Percentiles rank a stretch among this genome's conserved stretches.
phyloP scores from a whole-genome alignment of 805 yeast genomes.

The Saccharomycopsis guyanensis region DNA sequence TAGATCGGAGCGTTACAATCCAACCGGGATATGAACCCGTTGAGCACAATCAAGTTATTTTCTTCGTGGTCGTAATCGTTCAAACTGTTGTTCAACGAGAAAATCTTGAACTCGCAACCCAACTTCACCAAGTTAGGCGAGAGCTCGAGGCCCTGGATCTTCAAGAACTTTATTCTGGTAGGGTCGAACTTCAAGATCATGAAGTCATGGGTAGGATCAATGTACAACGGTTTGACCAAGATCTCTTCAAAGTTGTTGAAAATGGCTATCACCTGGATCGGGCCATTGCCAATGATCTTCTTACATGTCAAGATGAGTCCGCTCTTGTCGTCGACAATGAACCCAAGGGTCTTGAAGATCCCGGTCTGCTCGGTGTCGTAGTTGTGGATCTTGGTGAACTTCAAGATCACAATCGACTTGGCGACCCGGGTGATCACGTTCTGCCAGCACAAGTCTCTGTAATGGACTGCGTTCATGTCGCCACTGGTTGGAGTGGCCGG shows the following conservation, averaged over 20 bases:
- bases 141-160: conserved; percentile 19
- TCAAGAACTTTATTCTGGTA: conserved; percentile 20
- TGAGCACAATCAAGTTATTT: conserved; percentile 20
- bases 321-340: conserved; percentile 20
- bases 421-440: conserved; percentile 21
- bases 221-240: conserved; percentile 21
- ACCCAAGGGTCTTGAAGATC: conserved; percentile 21
- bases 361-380: conserved; percentile 22
- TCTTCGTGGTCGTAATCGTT: conserved; percentile 22
- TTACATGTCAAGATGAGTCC: conserved; percentile 21
- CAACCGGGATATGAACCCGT: conserved; percentile 20
- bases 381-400: conserved; percentile 21
- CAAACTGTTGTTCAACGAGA: conserved; percentile 20
- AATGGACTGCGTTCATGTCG: conserved; percentile 21
- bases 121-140: conserved; percentile 21
- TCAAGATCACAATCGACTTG: conserved; percentile 21
- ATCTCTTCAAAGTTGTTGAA: conserved; percentile 22
- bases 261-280: conserved; percentile 21
- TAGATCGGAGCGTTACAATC: conserved; percentile 22
- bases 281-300: conserved; percentile 22
- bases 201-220: conserved; percentile 22
- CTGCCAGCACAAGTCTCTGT: conserved; percentile 21
- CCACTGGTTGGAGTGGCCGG: conserved; percentile 21
- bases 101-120: conserved; percentile 22
- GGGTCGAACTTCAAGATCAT: conserved; percentile 22